Evolutionary conservation across 805 yeast genomes (phyloP).

Genomic region (Nakazawaea wickerhamii): DNA sequence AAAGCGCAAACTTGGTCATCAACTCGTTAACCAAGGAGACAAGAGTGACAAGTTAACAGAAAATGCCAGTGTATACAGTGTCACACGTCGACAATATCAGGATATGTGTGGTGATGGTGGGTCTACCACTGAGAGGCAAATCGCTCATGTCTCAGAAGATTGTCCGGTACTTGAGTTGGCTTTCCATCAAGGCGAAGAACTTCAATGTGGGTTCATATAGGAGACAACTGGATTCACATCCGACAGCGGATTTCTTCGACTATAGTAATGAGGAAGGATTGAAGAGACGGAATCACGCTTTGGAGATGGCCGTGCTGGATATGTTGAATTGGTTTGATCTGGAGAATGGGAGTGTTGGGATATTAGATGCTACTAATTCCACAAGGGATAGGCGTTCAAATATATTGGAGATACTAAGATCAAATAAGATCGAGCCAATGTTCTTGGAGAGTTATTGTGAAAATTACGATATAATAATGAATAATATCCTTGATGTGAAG

Average conservation of each 20-base stretch:
- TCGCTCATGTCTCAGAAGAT: constrained; percentile 92
- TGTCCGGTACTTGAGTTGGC: constrained; percentile 89
- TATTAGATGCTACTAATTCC: constrained; percentile 89
- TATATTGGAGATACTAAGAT: constrained; percentile 51
- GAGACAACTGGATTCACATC: constrained; percentile 54
- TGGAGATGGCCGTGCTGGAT: constrained; percentile 64
- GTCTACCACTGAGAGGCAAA: constrained; percentile 88
- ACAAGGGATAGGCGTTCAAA: constrained; percentile 65
- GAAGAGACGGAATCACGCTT: constrained; percentile 61
- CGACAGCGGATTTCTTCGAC: constrained; percentile 76
- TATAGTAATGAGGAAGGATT: constrained; percentile 60
- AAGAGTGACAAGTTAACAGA: too few relatives aligned
- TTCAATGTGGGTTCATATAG: constrained; percentile 89
- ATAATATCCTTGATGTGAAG: constrained; percentile 82
- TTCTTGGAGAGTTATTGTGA: constrained; percentile 91
- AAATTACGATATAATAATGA: constrained; percentile 69
- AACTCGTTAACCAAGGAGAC: too few relatives aligned
- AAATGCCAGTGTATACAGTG: constrained; percentile 53
- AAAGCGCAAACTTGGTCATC: background rate
- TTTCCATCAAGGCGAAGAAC: constrained; percentile 77
- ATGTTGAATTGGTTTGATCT: constrained; percentile 83
- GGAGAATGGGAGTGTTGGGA: constrained; percentile 83
- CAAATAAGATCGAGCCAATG: constrained; percentile 76
- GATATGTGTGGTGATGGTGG: constrained; percentile 85
- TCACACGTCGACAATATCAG: constrained; percentile 65